Conservation (phyloP, 1,139 yeast genomes). For the Candida neerlandica region DNA sequence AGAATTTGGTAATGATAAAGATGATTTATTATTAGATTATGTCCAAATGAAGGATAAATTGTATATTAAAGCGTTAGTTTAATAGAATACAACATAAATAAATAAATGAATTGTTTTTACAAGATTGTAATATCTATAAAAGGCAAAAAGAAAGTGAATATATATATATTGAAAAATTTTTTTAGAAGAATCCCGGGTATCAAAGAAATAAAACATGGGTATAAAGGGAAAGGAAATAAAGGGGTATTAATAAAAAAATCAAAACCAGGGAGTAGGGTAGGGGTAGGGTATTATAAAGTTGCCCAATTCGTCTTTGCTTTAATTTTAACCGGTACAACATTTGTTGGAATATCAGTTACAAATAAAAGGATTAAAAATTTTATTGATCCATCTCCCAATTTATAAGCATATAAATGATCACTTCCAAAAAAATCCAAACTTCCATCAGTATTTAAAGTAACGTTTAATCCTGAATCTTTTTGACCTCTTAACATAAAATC, state of each 20-base stretch:
- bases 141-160: too few relatives aligned
- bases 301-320: constrained; percentile 1
- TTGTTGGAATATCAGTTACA: neutral
- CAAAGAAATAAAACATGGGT: too few relatives aligned
- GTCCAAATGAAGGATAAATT: constrained; percentile 29
- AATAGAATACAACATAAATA: too few relatives aligned
- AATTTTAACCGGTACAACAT: constrained; percentile 1
- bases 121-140: too few relatives aligned
- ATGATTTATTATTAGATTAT: constrained; percentile 30
- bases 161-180: neutral
- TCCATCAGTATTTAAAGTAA: neutral
- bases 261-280: too few relatives aligned
- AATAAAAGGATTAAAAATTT: neutral
- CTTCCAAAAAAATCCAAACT: constrained; percentile 3
- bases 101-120: too few relatives aligned
- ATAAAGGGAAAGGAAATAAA: neutral
- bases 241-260: too few relatives aligned
- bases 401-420: constrained; percentile 3
- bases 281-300: constrained; percentile 1
- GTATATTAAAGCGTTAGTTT: constrained; percentile 24
- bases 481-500: constrained; percentile 2
- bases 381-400: neutral
- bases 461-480: neutral
- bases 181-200: neutral
- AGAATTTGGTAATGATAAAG: constrained; percentile 11